These are phyloP conservation scores for Lycium barbarum DNA, from an alignment of 257 asterid genomes.

Conservation along the genomic window DNA sequence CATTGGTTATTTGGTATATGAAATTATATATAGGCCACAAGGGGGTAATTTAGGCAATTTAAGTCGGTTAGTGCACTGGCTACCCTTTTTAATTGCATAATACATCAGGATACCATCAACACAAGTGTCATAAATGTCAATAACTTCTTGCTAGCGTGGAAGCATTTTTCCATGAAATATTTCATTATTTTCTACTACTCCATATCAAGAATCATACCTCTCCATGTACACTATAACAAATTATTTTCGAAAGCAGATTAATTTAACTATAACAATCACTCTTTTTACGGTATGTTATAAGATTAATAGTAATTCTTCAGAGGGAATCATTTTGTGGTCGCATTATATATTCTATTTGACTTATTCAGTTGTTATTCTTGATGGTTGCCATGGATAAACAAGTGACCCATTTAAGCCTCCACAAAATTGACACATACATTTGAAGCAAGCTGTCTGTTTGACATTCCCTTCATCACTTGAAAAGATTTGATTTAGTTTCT, in stretches of 20 bases:
- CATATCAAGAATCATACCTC: not conserved
- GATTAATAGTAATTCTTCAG: not conserved
- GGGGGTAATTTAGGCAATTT: not conserved
- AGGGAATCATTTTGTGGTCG: not conserved
- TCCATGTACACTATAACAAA: not conserved
- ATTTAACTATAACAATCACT: not conserved
- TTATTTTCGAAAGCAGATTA: not conserved
- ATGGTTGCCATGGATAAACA: too few species aligned
- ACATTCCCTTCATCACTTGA: slow-evolving; percentile 16
- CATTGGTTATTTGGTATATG: not conserved
- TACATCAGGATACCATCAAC: too few species aligned
- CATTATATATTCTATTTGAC: not conserved
- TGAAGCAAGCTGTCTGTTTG: slow-evolving; percentile 27
- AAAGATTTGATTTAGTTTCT: not conserved
- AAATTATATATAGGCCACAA: not conserved
- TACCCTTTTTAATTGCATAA: not conserved
- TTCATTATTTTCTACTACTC: not conserved
- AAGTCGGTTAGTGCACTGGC: not conserved
- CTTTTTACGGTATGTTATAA: not conserved
- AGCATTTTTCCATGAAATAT: not conserved
- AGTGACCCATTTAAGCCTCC: not conserved
- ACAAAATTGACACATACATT: not conserved
- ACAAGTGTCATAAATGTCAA: too few species aligned
- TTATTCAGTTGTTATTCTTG: slow-evolving; percentile 1
- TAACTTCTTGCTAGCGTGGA: not conserved